Evolutionary conservation across 805 yeast genomes (phyloP), one percentile per base, ranked within the genome.

Genomic region (Wickerhamomyces chaumierensis): DNA sequence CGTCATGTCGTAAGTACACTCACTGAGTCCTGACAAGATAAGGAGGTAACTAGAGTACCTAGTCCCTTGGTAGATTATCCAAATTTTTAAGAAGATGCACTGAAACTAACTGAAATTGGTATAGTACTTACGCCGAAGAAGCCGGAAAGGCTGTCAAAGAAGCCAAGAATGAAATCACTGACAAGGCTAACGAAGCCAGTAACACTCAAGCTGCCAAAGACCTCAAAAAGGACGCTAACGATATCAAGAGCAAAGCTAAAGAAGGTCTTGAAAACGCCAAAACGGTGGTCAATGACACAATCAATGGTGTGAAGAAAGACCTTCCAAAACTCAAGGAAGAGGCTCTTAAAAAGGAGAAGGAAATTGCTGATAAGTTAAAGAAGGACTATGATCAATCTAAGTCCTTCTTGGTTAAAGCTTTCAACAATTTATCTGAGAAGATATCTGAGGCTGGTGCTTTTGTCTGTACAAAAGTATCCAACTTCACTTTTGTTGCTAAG

Each of bases 301-400:
- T 25, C 14, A 13, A 25, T 11, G 29, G 43, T 7, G 37, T 57
- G 3, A 46, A 49, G 17, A 46, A 48, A 33, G 54, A 45, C 17
- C 48, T 58, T 17, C 57, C 56, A 32, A 45, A 46, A 29, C 39
- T 58, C 16, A 35, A 44, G 40, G 49, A 47, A 18, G 47, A 52
- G 15, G 33, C 33, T 21, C 34, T 54, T n/a, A 56, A 58, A 36
- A 56, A 63, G 43, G 52, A 55, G 32, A 53, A 58, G 38, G 58
- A 62, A 32, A 61, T 60, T 25, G 48, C 53, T 20, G 58, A 59
- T 17, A 58, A 53, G 42, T 41, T 56, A 34, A 55, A 56, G 39
- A 56, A 59, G 43, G 58, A 52, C 34, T 56, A 55, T 36, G 48
- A 57, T 6, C 50, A 53, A 15, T 48, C 52, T 41, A 52, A 56